Conservation (phyloP, 768 basidiomycete genomes). For the Kwoniella europaea region DNA sequence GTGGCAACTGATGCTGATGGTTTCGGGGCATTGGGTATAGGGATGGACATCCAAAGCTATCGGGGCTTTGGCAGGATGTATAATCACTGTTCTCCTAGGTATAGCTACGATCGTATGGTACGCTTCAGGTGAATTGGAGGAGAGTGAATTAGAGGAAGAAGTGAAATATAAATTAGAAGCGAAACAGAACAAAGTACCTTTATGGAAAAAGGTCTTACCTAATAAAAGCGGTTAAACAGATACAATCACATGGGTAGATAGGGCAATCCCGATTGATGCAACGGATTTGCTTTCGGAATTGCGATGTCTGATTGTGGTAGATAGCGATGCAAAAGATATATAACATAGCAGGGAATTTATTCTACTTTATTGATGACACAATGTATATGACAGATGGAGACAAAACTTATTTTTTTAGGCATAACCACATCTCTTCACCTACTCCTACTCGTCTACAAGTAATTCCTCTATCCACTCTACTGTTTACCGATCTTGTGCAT, state of each 20-base stretch:
- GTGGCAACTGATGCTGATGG: too few relatives aligned
- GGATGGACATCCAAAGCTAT: conserved; percentile 59
- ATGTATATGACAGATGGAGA: not conserved
- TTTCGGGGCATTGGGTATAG: conserved; percentile 4
- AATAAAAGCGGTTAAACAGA: conserved; percentile 8
- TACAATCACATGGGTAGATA: not conserved
- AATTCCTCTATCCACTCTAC: conserved; percentile 1
- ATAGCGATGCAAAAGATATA: conserved; percentile 7
- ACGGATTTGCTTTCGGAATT: not conserved
- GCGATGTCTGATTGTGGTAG: not conserved
- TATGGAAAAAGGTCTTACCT: conserved; percentile 28
- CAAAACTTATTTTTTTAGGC: not conserved
- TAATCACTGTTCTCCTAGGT: conserved; percentile 80
- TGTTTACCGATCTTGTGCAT: conserved; percentile 62
- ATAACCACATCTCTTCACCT: not conserved
- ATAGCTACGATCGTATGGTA: conserved; percentile 88
- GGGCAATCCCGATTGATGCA: not conserved
- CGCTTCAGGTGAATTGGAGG: conserved; percentile 74
- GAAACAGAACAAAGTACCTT: conserved; percentile 59
- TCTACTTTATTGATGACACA: not conserved
- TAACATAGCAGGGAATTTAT: conserved; percentile 2
- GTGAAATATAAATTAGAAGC: conserved; percentile 65
- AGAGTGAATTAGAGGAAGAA: conserved; percentile 80
- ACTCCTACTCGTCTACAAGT: not conserved
- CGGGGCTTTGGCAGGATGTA: conserved; percentile 65